Base-by-base conservation (phyloP, 2,329 filamentous ascomycete species). In the Rutstroemia sp. region DNA sequence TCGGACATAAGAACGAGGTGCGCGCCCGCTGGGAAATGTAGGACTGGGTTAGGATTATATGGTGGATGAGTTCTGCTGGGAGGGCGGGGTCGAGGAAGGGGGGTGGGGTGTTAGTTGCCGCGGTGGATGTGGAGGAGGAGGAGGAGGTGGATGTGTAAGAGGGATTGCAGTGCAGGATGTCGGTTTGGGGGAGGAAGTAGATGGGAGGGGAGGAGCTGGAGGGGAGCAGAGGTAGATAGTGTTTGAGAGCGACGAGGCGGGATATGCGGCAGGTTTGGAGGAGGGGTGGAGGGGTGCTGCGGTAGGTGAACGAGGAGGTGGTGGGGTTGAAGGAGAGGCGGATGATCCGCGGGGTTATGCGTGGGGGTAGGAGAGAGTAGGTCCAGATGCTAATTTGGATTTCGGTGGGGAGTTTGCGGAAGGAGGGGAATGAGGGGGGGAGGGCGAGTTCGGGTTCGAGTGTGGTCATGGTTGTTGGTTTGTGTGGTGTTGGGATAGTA, bases 31-130 rank as follows among this genome's bases (percentile, higher is more conserved):
- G 38, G 2, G 38, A 42, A 2, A 55, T n/a, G 25, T 55, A 55
- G 16, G 36, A 17, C 50, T 55, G 38, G 5, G 53, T 50, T 25
- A 55, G 16, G 23, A 55, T 55, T 23, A 55, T 34, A 14, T 55
- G 36, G 8, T 49, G 17, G 16, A 55, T 48, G n/a, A 55, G 25
- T 21, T 42, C 21, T 4, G 38, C 19, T 7, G 53, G 19, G 14
- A 55, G 38, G 8, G 21, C 19, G 6, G 53, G 46, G 10, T 55
- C 53, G 17, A 55, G 25, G n/a, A 45, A 50, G 14, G 46, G 19
- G 5, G 36, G 38, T 3, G 17, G 12, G 5, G 23, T 16, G 38
- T n/a, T 36, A 16, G 45, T 12, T 3, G 19, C 5, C 7, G 39
- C 9, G 17, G 16, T 16, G 39, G 39, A 40, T 40, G 39, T 7